Evolutionary conservation across 495 filamentous ascomycete genomes (phyloP).

Genomic region (Xylaria palmicola): DNA sequence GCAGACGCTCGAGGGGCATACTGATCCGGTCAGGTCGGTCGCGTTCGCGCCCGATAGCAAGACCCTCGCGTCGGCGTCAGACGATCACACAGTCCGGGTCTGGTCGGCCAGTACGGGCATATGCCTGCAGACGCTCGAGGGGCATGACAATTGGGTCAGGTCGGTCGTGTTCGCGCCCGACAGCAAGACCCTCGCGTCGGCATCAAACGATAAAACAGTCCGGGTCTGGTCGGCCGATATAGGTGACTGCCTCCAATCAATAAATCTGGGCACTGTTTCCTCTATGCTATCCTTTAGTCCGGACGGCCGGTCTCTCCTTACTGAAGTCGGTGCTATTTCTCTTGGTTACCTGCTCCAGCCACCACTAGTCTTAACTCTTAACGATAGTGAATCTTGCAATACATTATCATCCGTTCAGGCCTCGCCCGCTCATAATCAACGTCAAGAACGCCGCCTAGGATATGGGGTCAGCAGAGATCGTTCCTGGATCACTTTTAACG

Average conservation of each 20-base stretch:
- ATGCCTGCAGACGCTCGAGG: constrained; percentile 22
- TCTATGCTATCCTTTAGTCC: constrained; percentile 8
- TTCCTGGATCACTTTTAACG: constrained; percentile 29
- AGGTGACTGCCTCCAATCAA: constrained; percentile 1
- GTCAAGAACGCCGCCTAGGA: not conserved
- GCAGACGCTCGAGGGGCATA: not conserved
- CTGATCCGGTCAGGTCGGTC: not conserved
- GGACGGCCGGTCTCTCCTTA: not conserved
- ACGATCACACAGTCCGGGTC: constrained; percentile 17
- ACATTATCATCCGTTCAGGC: not conserved
- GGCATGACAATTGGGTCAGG: constrained; percentile 22
- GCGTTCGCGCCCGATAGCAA: constrained; percentile 13
- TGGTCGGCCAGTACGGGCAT: constrained; percentile 18
- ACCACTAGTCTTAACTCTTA: not conserved
- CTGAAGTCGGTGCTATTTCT: constrained; percentile 23
- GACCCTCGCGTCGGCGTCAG: constrained; percentile 21
- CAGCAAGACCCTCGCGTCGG: constrained; percentile 31
- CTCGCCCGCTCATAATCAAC: constrained; percentile 9
- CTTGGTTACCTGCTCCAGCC: constrained; percentile 20
- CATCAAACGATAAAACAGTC: constrained; percentile 32
- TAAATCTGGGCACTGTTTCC: not conserved
- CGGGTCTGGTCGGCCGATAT: constrained; percentile 38
- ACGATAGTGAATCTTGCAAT: not conserved
- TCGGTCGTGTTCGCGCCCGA: constrained; percentile 41
- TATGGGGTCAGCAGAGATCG: constrained; percentile 1